Evolutionary conservation across 257 asterid species (phyloP), one percentile per base, ranked within the genome.

Genomic region (Plantago ovata): DNA sequence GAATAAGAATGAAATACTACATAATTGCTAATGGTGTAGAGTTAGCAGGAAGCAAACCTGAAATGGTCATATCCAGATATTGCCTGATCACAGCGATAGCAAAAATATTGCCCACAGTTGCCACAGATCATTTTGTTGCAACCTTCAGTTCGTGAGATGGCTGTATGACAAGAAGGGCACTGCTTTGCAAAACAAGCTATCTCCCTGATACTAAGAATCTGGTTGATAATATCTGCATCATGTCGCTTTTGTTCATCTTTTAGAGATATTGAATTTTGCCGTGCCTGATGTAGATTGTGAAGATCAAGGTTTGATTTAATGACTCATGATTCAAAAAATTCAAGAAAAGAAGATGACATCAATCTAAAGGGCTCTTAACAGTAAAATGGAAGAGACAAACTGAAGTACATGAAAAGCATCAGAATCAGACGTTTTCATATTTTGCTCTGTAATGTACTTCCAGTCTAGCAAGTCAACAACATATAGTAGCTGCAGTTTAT

Each of bases 111-210:
- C 61, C 93, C 95, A 66, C 96, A 91, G 59, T 81, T 85, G 4
- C 66, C 56, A 62, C 96, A 92, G 58, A 43, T 79, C 84, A 92
- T 85, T 75, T 84, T 85, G 71, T 92, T 85, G 87, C 98, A 92
- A 57, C 96, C 98, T 74, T 77, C 98, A 16, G 78, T 77, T 65
- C 86, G 81, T 16, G 87, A 70, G 59, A 85, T 87, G 22, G 95
- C 95, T 84, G 85, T 85, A 72, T 74, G 78, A 80, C 98, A 91
- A 21, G 82, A 68, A 71, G 96, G 98, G 80, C 95, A 91, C 73
- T 74, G 96, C 75, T 81, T 91, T 0, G 94, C 83, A 68, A 44
- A 64, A 42, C 70, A 71, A 14, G 42, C 39, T 57, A 87, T 87
- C 71, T 76, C 85, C 72, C 56, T 73, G 69, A 83, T 47, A 46